Evolutionary conservation across 768 basidiomycete species (phyloP).

Genomic region (Lactarius hengduanensis): DNA sequence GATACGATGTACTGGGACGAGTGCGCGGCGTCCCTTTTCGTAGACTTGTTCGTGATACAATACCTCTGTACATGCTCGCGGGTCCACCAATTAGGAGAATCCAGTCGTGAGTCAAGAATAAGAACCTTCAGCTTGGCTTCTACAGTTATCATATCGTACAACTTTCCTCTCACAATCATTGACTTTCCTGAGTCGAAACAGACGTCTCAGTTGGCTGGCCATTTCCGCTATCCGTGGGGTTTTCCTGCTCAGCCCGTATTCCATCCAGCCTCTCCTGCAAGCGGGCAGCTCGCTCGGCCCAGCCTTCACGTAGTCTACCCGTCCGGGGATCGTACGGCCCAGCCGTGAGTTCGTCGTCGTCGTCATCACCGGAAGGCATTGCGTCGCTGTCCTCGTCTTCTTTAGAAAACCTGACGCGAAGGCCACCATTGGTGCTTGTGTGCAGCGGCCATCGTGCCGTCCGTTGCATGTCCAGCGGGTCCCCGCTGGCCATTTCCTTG

Average conservation of each 20-base stretch:
- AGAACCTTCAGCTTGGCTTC: not conserved
- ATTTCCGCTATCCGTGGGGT: conserved; percentile 1
- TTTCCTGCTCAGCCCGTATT: not conserved
- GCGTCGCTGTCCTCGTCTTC: conserved; percentile 53
- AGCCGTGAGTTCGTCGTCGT: conserved; percentile 26
- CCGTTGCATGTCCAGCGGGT: conserved; percentile 70
- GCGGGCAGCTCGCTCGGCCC: conserved; percentile 16
- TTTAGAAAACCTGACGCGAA: conserved; percentile 57
- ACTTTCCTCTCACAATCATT: not conserved
- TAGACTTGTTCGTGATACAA: not conserved
- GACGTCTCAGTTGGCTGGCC: not conserved
- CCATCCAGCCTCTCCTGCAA: conserved; percentile 13
- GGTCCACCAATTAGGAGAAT: not conserved
- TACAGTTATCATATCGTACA: conserved; percentile 2
- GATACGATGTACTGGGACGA: not conserved
- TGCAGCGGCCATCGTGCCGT: conserved; percentile 77
- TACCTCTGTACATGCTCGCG: not conserved
- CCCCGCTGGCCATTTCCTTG: conserved; percentile 70
- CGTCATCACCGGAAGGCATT: conserved; percentile 19
- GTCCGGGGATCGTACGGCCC: conserved; percentile 28
- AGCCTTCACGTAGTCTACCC: conserved; percentile 22
- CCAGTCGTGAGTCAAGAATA: not conserved
- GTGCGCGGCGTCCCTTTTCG: not conserved
- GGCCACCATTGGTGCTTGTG: conserved; percentile 33
- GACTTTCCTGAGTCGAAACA: not conserved